Percentiles rank a stretch among this genome's conserved stretches.
Conservation (phyloP, 2,329 filamentous ascomycete genomes). For the Aspergillus piperis region DNA sequence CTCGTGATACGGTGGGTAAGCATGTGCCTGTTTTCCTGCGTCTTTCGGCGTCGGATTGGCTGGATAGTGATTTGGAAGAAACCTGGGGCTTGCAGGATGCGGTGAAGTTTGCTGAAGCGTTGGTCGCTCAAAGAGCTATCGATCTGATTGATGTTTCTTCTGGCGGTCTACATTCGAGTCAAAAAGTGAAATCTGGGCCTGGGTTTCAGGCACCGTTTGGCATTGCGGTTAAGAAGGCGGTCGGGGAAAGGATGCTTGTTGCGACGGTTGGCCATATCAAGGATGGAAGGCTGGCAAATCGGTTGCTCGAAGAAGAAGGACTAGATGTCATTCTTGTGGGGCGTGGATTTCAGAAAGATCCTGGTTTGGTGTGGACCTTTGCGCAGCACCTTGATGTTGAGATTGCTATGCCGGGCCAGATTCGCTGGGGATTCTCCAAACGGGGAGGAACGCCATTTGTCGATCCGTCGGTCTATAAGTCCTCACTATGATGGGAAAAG, state of each 20-base stretch:
- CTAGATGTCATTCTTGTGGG: slow-evolving; percentile 73
- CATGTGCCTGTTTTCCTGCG: slow-evolving; percentile 72
- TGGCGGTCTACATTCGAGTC: slow-evolving; percentile 65
- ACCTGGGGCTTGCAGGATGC: slow-evolving; percentile 70
- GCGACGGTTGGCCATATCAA: slow-evolving; percentile 75
- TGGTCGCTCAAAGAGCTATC: slow-evolving; percentile 68
- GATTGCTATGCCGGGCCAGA: slow-evolving; percentile 73
- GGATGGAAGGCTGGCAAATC: slow-evolving; percentile 67
- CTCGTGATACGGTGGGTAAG: slow-evolving; percentile 64
- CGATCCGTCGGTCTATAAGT: no score
- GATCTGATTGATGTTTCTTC: slow-evolving; percentile 83
- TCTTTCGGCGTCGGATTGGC: slow-evolving; percentile 74
- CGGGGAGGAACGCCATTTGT: no score
- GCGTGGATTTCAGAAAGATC: slow-evolving; percentile 78
- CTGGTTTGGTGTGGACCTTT: slow-evolving; percentile 72
- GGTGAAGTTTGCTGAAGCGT: slow-evolving; percentile 62
- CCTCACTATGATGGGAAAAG: no score
- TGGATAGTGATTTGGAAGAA: slow-evolving; percentile 62
- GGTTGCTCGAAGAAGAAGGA: slow-evolving; percentile 54
- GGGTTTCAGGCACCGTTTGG: slow-evolving; percentile 77
- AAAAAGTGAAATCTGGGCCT: slow-evolving; percentile 52
- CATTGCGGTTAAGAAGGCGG: slow-evolving; percentile 68
- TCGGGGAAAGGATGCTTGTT: slow-evolving; percentile 70
- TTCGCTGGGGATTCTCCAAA: slow-evolving; percentile 56
- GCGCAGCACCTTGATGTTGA: slow-evolving; percentile 72